phyloP scores from a whole-genome alignment of 371 early-diverging fungal species.

The Vairimorpha ceranae region DNA sequence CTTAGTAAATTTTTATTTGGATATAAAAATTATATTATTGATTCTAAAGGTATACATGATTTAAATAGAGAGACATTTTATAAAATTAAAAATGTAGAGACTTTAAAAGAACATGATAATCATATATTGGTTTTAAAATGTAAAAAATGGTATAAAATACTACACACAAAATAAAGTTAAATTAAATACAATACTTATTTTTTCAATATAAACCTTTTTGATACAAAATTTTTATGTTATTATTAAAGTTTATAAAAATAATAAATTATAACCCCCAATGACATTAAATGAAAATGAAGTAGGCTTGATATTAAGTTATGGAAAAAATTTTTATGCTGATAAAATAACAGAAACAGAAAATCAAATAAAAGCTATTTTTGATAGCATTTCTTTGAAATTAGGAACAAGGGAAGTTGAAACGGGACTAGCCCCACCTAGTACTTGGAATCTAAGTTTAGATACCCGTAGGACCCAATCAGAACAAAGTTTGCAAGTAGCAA shows the following conservation, averaged over 20 bases:
- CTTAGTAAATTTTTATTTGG: not conserved
- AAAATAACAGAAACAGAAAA: conserved; percentile 55
- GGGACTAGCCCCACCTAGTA: conserved; percentile 91
- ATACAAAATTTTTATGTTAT: no score
- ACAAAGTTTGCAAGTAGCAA: conserved; percentile 79
- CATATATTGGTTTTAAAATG: not conserved
- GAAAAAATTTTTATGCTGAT: conserved; percentile 62
- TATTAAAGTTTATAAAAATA: no score
- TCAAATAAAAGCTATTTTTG: conserved; percentile 52
- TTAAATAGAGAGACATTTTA: not conserved
- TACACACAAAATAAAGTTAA: no score
- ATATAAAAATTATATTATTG: not conserved
- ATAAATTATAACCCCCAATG: not conserved
- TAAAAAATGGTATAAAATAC: not conserved
- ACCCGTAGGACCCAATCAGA: conserved; percentile 86
- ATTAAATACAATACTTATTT: no score
- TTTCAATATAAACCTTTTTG: no score
- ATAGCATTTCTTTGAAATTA: conserved; percentile 58
- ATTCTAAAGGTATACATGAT: not conserved
- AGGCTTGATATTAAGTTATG: conserved; percentile 57
- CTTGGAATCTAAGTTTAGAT: conserved; percentile 97
- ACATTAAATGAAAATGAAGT: conserved; percentile 52
- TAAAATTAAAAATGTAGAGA: not conserved
- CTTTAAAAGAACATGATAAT: not conserved
- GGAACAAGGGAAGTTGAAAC: conserved; percentile 94